Conservation (phyloP, 2,329 filamentous ascomycete species). For the Colletotrichum falcatum region DNA sequence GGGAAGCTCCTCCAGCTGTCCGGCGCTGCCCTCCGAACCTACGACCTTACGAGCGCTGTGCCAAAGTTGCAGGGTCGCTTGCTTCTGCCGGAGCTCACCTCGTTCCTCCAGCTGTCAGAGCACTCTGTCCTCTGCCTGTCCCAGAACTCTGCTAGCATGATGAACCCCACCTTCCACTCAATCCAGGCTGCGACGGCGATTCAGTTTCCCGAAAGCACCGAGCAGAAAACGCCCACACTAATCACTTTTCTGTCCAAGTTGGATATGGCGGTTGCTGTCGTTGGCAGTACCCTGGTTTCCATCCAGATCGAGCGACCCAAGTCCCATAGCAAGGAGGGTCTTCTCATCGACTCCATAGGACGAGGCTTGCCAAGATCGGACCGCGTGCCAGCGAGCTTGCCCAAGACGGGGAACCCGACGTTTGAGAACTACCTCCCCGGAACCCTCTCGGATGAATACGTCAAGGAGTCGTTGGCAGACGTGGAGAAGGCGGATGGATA, state of each 20-base stretch:
- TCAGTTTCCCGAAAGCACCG: conserved; percentile 54
- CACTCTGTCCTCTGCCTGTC: conserved; percentile 75
- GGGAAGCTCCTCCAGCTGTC: conserved; percentile 73
- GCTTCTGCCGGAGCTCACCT: conserved; percentile 63
- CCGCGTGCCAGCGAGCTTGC: conserved; percentile 24
- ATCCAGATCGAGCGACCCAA: conserved; percentile 76
- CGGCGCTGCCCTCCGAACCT: conserved; percentile 67
- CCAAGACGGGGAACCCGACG: conserved; percentile 31
- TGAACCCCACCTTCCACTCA: conserved; percentile 76
- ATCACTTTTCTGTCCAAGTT: conserved; percentile 73
- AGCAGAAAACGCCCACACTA: conserved; percentile 55
- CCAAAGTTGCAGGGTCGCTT: conserved; percentile 70
- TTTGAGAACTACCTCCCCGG: conserved; percentile 57
- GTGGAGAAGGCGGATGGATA: conserved; percentile 61
- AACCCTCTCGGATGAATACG: conserved; percentile 63
- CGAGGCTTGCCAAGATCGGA: conserved; percentile 60
- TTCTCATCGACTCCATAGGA: conserved; percentile 80
- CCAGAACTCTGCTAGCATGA: conserved; percentile 67
- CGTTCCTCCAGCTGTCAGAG: conserved; percentile 75
- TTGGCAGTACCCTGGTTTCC: conserved; percentile 73
- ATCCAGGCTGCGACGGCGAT: conserved; percentile 64
- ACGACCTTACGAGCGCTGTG: conserved; percentile 72
- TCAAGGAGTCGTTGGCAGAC: conserved; percentile 58
- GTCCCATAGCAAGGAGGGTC: conserved; percentile 67
- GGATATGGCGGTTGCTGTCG: conserved; percentile 73